Evolutionary conservation across 495 filamentous ascomycete genomes (phyloP).

Genomic region (Amorphotheca resinae): DNA sequence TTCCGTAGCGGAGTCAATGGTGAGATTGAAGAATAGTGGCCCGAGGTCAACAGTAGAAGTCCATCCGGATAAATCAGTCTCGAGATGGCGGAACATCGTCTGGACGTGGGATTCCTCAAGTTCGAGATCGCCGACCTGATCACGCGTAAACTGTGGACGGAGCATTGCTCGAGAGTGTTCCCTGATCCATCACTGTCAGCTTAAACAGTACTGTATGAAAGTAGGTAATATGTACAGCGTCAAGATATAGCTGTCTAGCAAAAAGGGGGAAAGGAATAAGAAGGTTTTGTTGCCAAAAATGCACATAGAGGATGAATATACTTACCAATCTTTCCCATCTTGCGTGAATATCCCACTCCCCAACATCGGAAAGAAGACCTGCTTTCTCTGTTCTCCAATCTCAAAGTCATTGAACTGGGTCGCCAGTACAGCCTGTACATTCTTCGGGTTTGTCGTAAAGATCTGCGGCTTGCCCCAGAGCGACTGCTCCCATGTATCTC

Average conservation of each 20-base stretch:
- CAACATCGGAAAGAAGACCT: slow-evolving; percentile 24
- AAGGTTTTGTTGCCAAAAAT: too few relatives aligned
- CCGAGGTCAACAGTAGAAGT: slow-evolving; percentile 39
- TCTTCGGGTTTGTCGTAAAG: slow-evolving; percentile 8
- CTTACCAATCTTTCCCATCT: slow-evolving; percentile 25
- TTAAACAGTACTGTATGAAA: too few relatives aligned
- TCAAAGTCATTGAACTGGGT: slow-evolving; percentile 25
- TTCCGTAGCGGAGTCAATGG: slow-evolving; percentile 58
- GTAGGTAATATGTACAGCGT: too few relatives aligned
- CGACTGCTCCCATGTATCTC: neutral
- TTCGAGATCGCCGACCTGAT: slow-evolving; percentile 36
- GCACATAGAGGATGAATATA: too few relatives aligned
- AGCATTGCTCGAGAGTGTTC: slow-evolving; percentile 25
- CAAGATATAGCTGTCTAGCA: too few relatives aligned
- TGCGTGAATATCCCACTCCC: slow-evolving; percentile 34
- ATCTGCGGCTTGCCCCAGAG: neutral
- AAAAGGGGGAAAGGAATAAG: too few relatives aligned
- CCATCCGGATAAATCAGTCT: neutral
- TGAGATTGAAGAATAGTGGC: slow-evolving; percentile 48
- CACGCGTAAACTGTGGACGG: slow-evolving; percentile 30
- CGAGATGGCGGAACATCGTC: slow-evolving; percentile 29
- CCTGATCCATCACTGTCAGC: too few relatives aligned
- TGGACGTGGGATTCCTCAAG: slow-evolving; percentile 40
- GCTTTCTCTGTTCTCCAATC: slow-evolving; percentile 5
- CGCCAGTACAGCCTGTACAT: slow-evolving; percentile 26